Percentiles rank a stretch among this genome's conserved stretches.
Evolutionary conservation across 208 protist genomes (phyloP).

Genomic region (Vickermania ingenoplastis): DNA sequence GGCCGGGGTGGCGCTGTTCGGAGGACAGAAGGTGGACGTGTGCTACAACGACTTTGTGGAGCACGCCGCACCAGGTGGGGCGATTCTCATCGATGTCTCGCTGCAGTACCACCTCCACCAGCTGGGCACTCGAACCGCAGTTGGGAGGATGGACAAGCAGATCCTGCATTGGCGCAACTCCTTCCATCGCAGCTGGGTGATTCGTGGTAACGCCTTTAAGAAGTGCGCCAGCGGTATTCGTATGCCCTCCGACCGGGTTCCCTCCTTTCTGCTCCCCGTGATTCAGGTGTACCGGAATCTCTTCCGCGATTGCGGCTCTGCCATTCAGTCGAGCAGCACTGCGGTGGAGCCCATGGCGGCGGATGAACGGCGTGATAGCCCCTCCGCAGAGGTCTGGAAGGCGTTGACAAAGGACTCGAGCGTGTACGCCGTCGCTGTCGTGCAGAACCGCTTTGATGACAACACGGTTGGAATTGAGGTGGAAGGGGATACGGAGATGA

Average conservation of each 20-base stretch:
- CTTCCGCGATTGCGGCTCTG: conserved; percentile 14
- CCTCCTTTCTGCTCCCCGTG: neutral
- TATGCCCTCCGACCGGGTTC: neutral
- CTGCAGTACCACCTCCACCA: neutral
- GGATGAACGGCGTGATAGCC: neutral
- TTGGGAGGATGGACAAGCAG: neutral
- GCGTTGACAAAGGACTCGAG: neutral
- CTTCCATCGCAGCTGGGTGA: neutral
- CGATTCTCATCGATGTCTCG: conserved; percentile 1
- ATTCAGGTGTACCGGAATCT: conserved; percentile 15
- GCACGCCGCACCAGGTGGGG: neutral
- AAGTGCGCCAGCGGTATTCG: neutral
- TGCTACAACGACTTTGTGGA: neutral
- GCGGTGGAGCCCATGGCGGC: neutral
- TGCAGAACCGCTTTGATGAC: conserved; percentile 17
- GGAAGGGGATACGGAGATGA: conserved; percentile 2
- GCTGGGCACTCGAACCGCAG: neutral
- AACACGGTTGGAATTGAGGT: conserved; percentile 13
- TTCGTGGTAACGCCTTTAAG: neutral
- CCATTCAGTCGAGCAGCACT: conserved; percentile 2
- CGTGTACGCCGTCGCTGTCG: neutral
- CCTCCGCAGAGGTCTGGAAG: neutral
- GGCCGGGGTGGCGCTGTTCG: neutral
- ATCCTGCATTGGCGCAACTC: conserved; percentile 1
- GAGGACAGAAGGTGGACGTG: conserved; percentile 1